phyloP scores from a whole-genome alignment of 2,329 filamentous ascomycete species.

The Aspergillus pseudotamarii region DNA sequence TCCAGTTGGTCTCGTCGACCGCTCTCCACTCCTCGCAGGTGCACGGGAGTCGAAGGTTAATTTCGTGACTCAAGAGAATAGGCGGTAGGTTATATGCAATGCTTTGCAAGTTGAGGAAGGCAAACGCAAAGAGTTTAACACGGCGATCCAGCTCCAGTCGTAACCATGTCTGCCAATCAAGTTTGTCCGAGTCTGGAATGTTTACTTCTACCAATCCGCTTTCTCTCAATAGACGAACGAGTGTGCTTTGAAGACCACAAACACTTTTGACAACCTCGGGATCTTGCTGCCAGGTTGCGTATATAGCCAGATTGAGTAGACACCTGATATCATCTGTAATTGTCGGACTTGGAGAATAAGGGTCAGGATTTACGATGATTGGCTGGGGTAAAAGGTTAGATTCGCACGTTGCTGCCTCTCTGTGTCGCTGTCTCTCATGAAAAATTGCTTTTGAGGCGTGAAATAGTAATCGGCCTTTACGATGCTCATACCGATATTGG shows the following conservation, averaged over 20 bases:
- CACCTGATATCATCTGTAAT: not conserved
- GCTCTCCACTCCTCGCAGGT: not conserved
- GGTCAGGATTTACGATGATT: not conserved
- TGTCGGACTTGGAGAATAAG: not conserved
- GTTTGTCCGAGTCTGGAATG: not conserved
- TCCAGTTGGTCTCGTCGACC: not conserved
- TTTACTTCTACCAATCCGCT: not conserved
- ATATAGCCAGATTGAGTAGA: not conserved
- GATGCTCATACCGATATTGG: slow-evolving; percentile 3
- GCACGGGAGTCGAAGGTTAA: not conserved
- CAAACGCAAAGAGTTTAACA: not conserved
- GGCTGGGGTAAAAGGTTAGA: not conserved
- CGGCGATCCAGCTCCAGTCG: not conserved
- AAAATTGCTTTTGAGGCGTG: not conserved
- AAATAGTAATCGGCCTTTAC: not conserved
- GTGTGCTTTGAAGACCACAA: not conserved
- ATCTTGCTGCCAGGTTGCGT: not conserved
- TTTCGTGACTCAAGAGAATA: not conserved
- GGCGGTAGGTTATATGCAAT: not conserved
- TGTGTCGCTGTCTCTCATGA: not conserved
- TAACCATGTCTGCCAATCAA: not conserved
- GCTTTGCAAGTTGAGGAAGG: not conserved
- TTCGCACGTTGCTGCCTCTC: not conserved
- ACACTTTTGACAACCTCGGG: not conserved
- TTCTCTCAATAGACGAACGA: not conserved